phyloP scores from a whole-genome alignment of 2,329 filamentous ascomycete genomes.

The Pestalotiopsis fici region DNA sequence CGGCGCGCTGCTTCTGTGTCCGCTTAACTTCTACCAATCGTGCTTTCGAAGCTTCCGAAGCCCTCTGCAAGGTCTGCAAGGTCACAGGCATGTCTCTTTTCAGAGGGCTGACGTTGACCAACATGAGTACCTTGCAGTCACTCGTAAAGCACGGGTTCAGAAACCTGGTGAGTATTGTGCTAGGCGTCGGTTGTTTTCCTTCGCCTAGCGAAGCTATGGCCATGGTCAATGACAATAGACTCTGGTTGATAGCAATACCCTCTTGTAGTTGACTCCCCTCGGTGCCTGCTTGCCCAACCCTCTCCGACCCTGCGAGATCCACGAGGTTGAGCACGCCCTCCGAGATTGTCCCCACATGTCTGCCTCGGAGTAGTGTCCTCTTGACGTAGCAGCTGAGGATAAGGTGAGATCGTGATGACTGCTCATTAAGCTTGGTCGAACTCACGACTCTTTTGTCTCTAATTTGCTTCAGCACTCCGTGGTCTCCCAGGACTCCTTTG shows the following conservation, averaged over 20 bases:
- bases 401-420: constrained; percentile 90
- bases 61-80: constrained; percentile 20
- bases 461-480: constrained; percentile 74
- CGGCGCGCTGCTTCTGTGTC: background rate
- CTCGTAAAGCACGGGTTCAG: constrained; percentile 89
- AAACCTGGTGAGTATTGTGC: constrained; percentile 90
- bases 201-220: constrained; percentile 87
- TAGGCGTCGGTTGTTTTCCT: constrained; percentile 83
- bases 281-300: constrained; percentile 77
- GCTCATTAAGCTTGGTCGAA: constrained; percentile 88
- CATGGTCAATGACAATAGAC: constrained; percentile 85
- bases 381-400: constrained; percentile 65
- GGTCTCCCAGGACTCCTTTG: constrained; percentile 57
- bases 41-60: constrained; percentile 19
- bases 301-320: constrained; percentile 91
- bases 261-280: constrained; percentile 86
- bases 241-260: constrained; percentile 96
- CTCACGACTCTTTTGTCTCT: constrained; percentile 83
- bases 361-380: constrained; percentile 42
- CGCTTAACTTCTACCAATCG: constrained; percentile 12
- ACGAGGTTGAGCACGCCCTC: constrained; percentile 92
- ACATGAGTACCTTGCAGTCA: constrained; percentile 96
- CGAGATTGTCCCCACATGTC: constrained; percentile 74
- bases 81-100: constrained; percentile 69
- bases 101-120: constrained; percentile 92